Evolutionary conservation across 257 asterid species (phyloP).

Genomic region (Leonotis leonurus): DNA sequence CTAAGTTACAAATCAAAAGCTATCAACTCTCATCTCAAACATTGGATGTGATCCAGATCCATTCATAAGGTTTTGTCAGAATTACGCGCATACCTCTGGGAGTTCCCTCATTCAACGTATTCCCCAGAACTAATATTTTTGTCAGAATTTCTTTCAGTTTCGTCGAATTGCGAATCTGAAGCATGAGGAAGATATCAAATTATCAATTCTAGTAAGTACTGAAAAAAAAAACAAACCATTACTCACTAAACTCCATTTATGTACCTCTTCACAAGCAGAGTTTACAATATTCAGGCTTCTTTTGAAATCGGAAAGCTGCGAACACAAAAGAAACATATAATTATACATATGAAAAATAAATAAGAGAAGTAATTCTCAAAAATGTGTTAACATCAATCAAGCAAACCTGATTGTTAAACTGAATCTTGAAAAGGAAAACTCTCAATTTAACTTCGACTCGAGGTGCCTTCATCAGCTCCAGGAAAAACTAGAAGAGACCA

Average conservation of each 20-base stretch:
- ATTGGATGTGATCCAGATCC: too few relatives aligned
- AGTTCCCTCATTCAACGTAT: conserved; percentile 91
- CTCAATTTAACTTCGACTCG: conserved; percentile 85
- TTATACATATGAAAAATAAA: neutral
- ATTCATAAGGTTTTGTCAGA: too few relatives aligned
- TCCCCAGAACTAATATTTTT: conserved; percentile 74
- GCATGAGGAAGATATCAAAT: conserved; percentile 15
- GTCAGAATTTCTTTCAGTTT: conserved; percentile 76
- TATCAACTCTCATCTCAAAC: too few relatives aligned
- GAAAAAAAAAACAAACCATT: conserved; percentile 1
- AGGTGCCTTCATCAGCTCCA: conserved; percentile 99
- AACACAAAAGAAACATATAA: neutral
- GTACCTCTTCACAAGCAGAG: conserved; percentile 93
- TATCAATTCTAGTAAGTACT: neutral
- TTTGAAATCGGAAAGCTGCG: conserved; percentile 75
- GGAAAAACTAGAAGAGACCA: conserved; percentile 74
- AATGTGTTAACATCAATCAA: conserved; percentile 17
- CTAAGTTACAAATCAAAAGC: neutral
- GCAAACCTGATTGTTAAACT: conserved; percentile 79
- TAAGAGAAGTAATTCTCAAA: neutral
- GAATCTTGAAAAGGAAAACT: conserved; percentile 90
- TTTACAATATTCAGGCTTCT: conserved; percentile 59
- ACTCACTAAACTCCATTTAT: conserved; percentile 1
- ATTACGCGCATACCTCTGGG: conserved; percentile 94
- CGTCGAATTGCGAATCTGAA: conserved; percentile 70